A percentile compares a stretch with the other conserved stretches of the same genome.
These are phyloP conservation scores for Candida pseudoglaebosa DNA, from an alignment of 805 yeast species.

Conservation along the genomic window DNA sequence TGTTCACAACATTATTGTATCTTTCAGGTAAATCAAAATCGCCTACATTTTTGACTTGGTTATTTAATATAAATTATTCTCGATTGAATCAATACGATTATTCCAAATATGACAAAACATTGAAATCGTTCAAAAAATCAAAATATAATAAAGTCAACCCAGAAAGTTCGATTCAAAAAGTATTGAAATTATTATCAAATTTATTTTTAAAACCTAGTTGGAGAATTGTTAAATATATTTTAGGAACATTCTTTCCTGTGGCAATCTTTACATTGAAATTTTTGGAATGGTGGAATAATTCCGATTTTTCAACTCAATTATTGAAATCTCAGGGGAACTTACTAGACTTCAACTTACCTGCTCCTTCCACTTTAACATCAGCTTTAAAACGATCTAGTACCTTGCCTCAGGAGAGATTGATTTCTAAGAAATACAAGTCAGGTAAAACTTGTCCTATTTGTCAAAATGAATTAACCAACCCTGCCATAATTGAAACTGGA, in stretches of 20 bases:
- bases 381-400: constrained; percentile 8
- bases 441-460: constrained; percentile 66
- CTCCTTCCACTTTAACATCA: constrained; percentile 31
- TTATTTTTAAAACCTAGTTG: constrained; percentile 25
- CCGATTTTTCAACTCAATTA: constrained; percentile 62
- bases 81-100: constrained; percentile 54
- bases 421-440: constrained; percentile 22
- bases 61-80: constrained; percentile 63
- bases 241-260: constrained; percentile 65
- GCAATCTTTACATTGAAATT: constrained; percentile 80
- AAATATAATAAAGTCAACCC: constrained; percentile 35
- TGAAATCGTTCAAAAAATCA: constrained; percentile 8
- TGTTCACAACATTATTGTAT: constrained; percentile 59
- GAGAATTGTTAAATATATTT: constrained; percentile 25
- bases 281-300: constrained; percentile 89
- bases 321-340: constrained; percentile 44
- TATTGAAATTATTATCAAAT: constrained; percentile 20
- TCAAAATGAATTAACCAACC: constrained; percentile 58
- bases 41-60: constrained; percentile 56
- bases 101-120: constrained; percentile 25
- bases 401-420: constrained; percentile 11
- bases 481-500: constrained; percentile 89
- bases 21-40: constrained; percentile 64
- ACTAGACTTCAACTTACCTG: constrained; percentile 48
- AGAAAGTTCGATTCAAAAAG: constrained; percentile 34